phyloP scores from a whole-genome alignment of 257 asterid genomes.

The Primulina huaijiensis region DNA sequence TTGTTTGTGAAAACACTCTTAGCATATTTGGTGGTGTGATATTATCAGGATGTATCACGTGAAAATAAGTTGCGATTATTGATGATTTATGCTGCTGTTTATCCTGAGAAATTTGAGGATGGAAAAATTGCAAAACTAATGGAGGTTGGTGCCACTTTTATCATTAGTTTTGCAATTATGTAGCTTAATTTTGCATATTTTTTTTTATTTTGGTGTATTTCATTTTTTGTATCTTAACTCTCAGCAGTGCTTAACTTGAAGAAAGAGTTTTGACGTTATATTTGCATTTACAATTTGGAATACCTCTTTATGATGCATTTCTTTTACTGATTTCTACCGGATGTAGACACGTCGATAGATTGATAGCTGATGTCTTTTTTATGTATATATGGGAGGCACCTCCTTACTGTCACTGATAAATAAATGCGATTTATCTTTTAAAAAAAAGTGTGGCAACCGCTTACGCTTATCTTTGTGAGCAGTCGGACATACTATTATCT shows the following conservation, averaged over 20 bases:
- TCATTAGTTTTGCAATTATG: no score
- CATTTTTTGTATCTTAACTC: slow-evolving; percentile 5
- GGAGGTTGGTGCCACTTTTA: slow-evolving; percentile 54
- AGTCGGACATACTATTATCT: neutral
- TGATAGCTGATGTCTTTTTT: neutral
- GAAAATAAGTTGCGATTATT: slow-evolving; percentile 86
- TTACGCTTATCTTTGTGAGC: neutral
- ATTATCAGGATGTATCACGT: slow-evolving; percentile 72
- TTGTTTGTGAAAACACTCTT: neutral
- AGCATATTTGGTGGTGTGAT: slow-evolving; percentile 13
- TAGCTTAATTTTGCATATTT: neutral
- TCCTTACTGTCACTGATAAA: neutral
- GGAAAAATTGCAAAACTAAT: slow-evolving; percentile 77
- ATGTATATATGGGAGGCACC: neutral
- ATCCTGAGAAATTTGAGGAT: slow-evolving; percentile 94
- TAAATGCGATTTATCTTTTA: neutral
- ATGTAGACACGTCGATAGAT: neutral
- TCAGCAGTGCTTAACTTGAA: neutral
- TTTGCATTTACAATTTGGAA: neutral
- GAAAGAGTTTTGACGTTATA: no score
- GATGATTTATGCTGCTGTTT: slow-evolving; percentile 93
- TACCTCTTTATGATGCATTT: neutral
- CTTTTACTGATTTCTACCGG: neutral
- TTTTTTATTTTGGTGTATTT: neutral
- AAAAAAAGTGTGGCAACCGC: neutral